Base-by-base conservation (phyloP, 768 basidiomycete genomes). In the Daedalea quercina region DNA sequence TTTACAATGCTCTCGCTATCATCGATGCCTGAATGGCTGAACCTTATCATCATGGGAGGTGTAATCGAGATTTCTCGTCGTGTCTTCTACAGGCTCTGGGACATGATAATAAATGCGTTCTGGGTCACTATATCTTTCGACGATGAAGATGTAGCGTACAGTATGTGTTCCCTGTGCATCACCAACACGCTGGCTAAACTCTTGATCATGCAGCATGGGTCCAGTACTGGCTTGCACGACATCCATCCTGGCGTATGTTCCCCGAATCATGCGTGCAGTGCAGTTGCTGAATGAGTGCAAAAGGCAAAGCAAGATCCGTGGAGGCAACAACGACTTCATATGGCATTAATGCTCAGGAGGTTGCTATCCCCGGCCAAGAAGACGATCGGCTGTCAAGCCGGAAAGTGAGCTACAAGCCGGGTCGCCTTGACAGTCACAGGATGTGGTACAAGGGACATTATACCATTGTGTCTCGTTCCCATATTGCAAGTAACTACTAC, bases 61-160 rank as follows among this genome's bases (percentile, higher is more conserved):
- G 57, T 76, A 26, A 62, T 90, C 44, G 87, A 87, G 63, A 76
- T 73, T 0, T 71, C 71, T 33, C 78, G 86, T 8, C 77, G 84
- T 7, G 20, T 75, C 13, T 65, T 72, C 2, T 67, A 72, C 37
- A 54, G 68, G 1, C 41, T 70, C 3, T 87, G 82, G 71, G 53
- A 67, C 23, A 69, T 66, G 31, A 20, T 77, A 28, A 67, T 76
- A 55, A 70, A 75, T 33, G 75, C 77, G 9, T 78, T 87, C 62
- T 83, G 81, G 65, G 67, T 89, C 46, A 85, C 82, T 0, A 83
- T 80, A 1, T 70, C 67, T 28, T 83, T 88, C 50, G 74, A 82
- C 1, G 78, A 81, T 3, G 68, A 76, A 0, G 85, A 89, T 57
- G 48, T 60, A n/a, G 73, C 76, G 51, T 85, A 75, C 58, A 66